Base-by-base conservation (phyloP, 164 flowering plant species). In the Dillenia turbinata region DNA sequence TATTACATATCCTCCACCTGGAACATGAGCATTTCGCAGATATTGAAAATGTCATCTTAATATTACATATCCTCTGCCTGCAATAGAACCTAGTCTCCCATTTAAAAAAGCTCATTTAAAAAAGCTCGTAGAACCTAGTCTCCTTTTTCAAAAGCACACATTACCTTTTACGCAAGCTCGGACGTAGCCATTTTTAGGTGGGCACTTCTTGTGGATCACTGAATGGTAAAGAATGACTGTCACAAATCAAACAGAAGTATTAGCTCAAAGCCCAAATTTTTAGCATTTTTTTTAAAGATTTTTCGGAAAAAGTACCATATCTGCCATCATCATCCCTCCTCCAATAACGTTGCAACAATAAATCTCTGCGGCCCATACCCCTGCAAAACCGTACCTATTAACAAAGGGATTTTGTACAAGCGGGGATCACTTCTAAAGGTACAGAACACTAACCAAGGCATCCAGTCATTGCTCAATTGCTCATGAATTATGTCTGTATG, bases 121-220 rank as follows among this genome's bases (percentile, higher is more conserved):
- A n/a, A 19, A 19, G 22, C 22, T 1, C 22, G 1, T 19, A 19
- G 22, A 19, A 19, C 22, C 22, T 19, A 19, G 22, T 19, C 22
- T 33, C 40, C 6, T 33, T 4, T 33, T 33, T 33, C 40, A 33
- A 33, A 81, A 79, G 89, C 83, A 81, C 81, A 79, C 89, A 81
- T 85, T 92, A 92, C 98, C 90, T 90, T 90, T 86, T 81, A 92
- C 86, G 85, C 87, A 82, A 64, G 97, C 98, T 57, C 97, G 97
- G 54, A 85, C 82, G 62, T 81, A 88, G 64, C 93, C 88, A 56
- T 60, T 79, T 50, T 81, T 73, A 24, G 81, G 81, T 24, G 53
- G 85, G 69, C 97, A 88, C 56, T 73, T 82, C 63, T 71, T 84
- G 80, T 92, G 94, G 64, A 73, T 63, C 63, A 92, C 96, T 6